Evolutionary conservation across 176 grass and related monocot genomes (phyloP), one percentile per base, ranked within the genome.

Genomic region (Aegilops speltoides): DNA sequence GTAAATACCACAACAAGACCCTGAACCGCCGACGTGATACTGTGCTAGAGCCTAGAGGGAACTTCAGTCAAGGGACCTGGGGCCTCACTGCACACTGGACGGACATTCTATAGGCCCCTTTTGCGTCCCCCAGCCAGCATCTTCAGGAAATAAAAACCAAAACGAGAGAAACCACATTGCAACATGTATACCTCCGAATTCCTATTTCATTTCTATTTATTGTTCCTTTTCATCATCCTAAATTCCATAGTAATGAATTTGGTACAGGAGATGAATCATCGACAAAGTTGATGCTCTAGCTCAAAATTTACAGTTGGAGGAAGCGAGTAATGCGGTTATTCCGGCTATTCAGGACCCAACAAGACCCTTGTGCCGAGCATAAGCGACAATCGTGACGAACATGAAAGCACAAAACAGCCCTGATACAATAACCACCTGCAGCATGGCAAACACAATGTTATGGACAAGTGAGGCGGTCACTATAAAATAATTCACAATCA

Each of bases 361-460:
- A 25, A 99, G 94, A n/a, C 97, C 97, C 91, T 99, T 99, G 82
- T 93, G 92, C 56, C 97, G 91, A 87, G 97, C 97, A 87, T 99
- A 95, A 74, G 94, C 92, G 75, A 97, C 87, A 77, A 99, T 99
- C 5, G 64, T 79, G 88, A 91, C 71, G 26, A 99, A 99, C 34
- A 99, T 59, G 57, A 91, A 66, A 11, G 79, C 89, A 20, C 65
- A 94, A 67, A 86, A 79, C 26, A 97, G 65, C 31, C 97, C 97
- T 15, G 94, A 91, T 15, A 96, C 77, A 48, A 91, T 64, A 65
- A 97, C 87, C 76, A 99, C 97, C 94, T 99, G 85, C 59, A 25
- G 89, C 29, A 3, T 48, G 24, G 73, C 78, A 52, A 89, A 36
- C 66, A 92, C 40, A 40, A 57, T 59, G 61, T 90, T 76, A 76